Evolutionary conservation across 2,329 filamentous ascomycete species (phyloP), one percentile per base, ranked within the genome.

Genomic region (Tolypocladium ovalisporum): DNA sequence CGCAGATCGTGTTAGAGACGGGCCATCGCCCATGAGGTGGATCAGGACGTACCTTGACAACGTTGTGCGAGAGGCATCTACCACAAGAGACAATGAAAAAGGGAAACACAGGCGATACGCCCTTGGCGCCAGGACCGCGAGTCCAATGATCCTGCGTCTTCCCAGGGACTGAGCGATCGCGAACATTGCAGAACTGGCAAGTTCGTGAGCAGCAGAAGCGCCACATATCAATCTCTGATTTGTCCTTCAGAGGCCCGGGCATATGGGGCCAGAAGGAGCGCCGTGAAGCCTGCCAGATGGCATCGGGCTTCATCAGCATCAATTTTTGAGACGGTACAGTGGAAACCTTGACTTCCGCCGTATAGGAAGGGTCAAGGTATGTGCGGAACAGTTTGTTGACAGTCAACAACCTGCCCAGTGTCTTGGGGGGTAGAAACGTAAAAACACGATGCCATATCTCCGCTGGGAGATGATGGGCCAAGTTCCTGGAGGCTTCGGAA

Each of bases 141-240:
- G 80, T 80, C 76, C 79, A 85, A 54, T 76, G 73, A 66, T 73
- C 74, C 29, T 66, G 60, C 70, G 63, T 59, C 67, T 59, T 58
- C 59, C 56, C 61, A 47, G 52, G 59, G 56, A 60, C 65, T 56
- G 49, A 19, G 32, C 55, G 34, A 61, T 66, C 69, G 54, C 62
- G 64, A 60, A 76, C 81, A 56, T 72, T 74, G 71, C 90, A 94
- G 62, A 85, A 83, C 66, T 92, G 85, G 69, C 90, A 95, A 56
- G 67, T 71, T 35, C 67, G 74, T 53, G 82, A 80, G 69, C 83
- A 85, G 39, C 84, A 77, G 54, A 94, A 74, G 65, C 81, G 82
- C 82, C 89, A 90, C 88, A 92, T 92, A 47, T 86, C 81, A 62
- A 89, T 75, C 70, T 94, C 89, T 47, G 82, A 81, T 67, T 80